Percentiles rank a stretch among this genome's conserved stretches.
Evolutionary conservation across 192 early-diverging fungal species (phyloP).

Genomic region (Coemansia nantahalensis): DNA sequence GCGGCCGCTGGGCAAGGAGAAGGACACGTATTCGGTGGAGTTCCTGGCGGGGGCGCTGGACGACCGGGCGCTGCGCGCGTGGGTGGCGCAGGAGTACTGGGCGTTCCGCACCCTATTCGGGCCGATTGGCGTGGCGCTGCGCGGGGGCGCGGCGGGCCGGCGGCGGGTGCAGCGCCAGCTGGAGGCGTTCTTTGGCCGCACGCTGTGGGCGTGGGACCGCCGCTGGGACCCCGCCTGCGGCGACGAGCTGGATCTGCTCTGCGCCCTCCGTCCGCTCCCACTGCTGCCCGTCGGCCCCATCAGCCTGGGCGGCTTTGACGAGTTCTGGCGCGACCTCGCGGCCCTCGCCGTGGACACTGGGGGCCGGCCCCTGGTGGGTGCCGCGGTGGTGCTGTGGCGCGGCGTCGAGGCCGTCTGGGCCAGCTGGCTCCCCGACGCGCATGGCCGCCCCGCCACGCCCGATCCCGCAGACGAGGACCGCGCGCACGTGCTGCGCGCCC

Average conservation of each 20-base stretch:
- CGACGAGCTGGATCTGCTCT: constrained; percentile 31
- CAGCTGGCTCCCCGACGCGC: constrained; percentile 9
- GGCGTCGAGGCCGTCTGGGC: constrained; percentile 34
- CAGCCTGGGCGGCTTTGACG: constrained; percentile 42
- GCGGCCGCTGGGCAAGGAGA: constrained; percentile 27
- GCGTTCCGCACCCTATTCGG: constrained; percentile 32
- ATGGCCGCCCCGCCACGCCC: too few relatives aligned
- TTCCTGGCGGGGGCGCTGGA: constrained; percentile 32
- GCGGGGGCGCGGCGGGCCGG: neutral
- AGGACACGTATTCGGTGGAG: constrained; percentile 43
- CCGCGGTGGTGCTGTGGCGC: constrained; percentile 31
- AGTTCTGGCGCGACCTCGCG: constrained; percentile 39
- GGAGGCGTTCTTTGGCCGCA: constrained; percentile 38
- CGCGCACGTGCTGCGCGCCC: constrained; percentile 13
- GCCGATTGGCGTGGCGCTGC: constrained; percentile 10
- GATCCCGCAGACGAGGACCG: neutral
- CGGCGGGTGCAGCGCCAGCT: constrained; percentile 25
- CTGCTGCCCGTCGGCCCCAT: constrained; percentile 32
- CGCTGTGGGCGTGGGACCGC: constrained; percentile 31
- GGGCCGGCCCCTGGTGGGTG: constrained; percentile 12
- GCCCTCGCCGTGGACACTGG: neutral
- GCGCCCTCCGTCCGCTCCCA: constrained; percentile 27
- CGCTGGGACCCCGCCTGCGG: constrained; percentile 23
- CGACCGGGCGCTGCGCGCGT: constrained; percentile 25
- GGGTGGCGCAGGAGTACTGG: constrained; percentile 38